Conservation (phyloP, 768 basidiomycete genomes). For the Leccinum imitatum region DNA sequence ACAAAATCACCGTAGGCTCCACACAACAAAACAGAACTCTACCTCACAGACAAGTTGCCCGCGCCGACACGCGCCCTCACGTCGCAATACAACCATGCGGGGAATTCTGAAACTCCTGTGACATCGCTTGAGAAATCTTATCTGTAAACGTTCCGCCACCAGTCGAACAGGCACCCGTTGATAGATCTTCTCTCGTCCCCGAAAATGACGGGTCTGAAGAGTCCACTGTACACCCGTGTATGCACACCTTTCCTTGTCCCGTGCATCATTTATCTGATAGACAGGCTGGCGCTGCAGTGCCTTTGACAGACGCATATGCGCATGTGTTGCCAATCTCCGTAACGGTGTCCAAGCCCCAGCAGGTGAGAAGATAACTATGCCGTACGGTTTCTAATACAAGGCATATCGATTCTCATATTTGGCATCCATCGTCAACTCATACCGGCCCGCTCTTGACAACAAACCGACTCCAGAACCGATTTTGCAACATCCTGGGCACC, state of each 20-base stretch:
- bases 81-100: constrained; percentile 26
- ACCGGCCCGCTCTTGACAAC: constrained; percentile 13
- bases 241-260: constrained; percentile 7
- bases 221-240: not conserved
- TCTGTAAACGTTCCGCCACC: constrained; percentile 10
- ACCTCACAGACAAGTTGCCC: not conserved
- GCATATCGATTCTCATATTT: constrained; percentile 23
- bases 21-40: not conserved
- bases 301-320: constrained; percentile 3
- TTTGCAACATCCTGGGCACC: constrained; percentile 2
- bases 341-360: constrained; percentile 2
- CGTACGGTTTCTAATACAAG: constrained; percentile 26
- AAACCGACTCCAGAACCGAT: constrained; percentile 5
- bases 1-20: not conserved
- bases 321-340: constrained; percentile 1
- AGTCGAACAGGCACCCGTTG: constrained; percentile 16
- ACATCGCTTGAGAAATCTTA: constrained; percentile 8
- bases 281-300: not conserved
- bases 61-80: not conserved
- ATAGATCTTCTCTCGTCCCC: constrained; percentile 7
- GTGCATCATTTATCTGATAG: constrained; percentile 2
- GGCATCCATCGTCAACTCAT: constrained; percentile 19
- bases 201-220: constrained; percentile 9
- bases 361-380: constrained; percentile 19
- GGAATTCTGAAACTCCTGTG: constrained; percentile 12